Evolutionary conservation across 805 yeast genomes (phyloP), one percentile per base, ranked within the genome.

Genomic region (Cyberlindnera petersonii): DNA sequence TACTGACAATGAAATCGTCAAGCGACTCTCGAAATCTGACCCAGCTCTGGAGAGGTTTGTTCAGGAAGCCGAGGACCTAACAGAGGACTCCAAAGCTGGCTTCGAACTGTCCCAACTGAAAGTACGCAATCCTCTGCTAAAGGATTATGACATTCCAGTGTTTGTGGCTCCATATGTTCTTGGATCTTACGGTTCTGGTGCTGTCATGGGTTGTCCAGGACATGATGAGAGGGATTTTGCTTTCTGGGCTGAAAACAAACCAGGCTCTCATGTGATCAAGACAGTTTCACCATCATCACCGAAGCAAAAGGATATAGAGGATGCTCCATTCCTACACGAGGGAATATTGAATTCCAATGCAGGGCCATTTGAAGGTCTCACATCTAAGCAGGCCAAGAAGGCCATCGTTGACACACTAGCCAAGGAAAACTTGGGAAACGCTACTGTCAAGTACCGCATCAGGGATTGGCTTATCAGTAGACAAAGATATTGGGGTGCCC

Each of bases 401-500:
- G 53, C 55, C 14, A 69, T 86, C 19, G 57, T 72, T 0, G 49
- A 63, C 1, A 56, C 63, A 10, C 61, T 88, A n/a, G 59, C 55
- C 14, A 34, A 49, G 0, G 34, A 43, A 0, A 60, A 62, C 0
- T 27, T 59, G 2, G 96, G 91, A 0, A 48, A 61, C 1, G 42
- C 49, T 4, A 66, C 74, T 4, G 69, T 72, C 0, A 79, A 79
- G 47, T 82, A 71, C 53, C 74, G 80, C 48, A 65, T 93, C 21
- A 72, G 97, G 49, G 98, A 93, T 57, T 93, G 98, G 98, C 71
- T 93, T 20, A 83, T 93, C 33, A 82, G 94, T 53, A 75, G 98
- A 56, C 98, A 93, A 61, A 67, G 98, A 43, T 91, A 84, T 61
- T 93, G 98, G 98, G 98, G 98, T 19, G 93, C 97, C 0, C 98